A percentile compares a stretch with the other conserved stretches of the same genome.
phyloP scores from a whole-genome alignment of 768 basidiomycete genomes.

The Brasilioporus rufonigricans region DNA sequence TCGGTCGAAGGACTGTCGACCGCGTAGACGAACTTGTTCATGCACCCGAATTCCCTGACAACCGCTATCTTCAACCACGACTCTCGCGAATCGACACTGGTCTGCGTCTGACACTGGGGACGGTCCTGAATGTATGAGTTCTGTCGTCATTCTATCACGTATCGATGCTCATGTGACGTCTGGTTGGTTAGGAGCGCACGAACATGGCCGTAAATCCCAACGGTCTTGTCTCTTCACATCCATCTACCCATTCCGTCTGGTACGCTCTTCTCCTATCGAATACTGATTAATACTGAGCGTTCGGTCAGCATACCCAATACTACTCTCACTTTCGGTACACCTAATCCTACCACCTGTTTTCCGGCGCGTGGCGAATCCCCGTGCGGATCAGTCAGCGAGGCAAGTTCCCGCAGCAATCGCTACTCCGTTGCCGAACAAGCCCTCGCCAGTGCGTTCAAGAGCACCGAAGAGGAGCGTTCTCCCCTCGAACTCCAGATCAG shows the following conservation, averaged over 20 bases:
- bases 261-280: slow-evolving; percentile 18
- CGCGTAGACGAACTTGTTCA: slow-evolving; percentile 24
- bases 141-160: not conserved
- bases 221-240: not conserved
- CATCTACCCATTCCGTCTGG: slow-evolving; percentile 7
- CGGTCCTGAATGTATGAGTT: slow-evolving; percentile 15
- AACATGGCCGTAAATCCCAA: slow-evolving; percentile 13
- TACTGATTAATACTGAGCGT: slow-evolving; percentile 15
- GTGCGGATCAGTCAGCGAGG: slow-evolving; percentile 29
- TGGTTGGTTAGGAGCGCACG: slow-evolving; percentile 20
- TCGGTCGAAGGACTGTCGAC: slow-evolving; percentile 26
- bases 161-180: not conserved
- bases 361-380: slow-evolving; percentile 13
- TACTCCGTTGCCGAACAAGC: slow-evolving; percentile 45
- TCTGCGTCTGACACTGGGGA: slow-evolving; percentile 2
- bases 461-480: slow-evolving; percentile 35
- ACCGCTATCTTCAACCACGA: slow-evolving; percentile 6
- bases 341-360: slow-evolving; percentile 9
- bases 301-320: slow-evolving; percentile 22
- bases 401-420: slow-evolving; percentile 35
- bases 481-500: slow-evolving; percentile 47
- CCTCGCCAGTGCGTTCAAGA: slow-evolving; percentile 36
- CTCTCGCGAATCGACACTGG: slow-evolving; percentile 15
- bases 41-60: slow-evolving; percentile 4
- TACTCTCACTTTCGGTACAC: slow-evolving; percentile 16